Evolutionary conservation across 768 basidiomycete species (phyloP).

Genomic region (Sistotremastrum suecicum): DNA sequence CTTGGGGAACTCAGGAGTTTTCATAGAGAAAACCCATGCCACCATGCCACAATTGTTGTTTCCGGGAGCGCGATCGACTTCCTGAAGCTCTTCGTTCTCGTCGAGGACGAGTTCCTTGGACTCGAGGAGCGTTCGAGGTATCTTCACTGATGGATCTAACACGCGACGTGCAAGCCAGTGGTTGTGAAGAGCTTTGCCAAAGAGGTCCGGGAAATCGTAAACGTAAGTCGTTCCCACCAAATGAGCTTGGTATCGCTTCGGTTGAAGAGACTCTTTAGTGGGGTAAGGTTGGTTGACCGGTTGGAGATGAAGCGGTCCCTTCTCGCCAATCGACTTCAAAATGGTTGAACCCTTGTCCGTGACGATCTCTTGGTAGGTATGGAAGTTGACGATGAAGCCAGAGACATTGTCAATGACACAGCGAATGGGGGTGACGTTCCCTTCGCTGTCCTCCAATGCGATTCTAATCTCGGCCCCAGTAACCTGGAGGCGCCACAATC

Average conservation of each 20-base stretch:
- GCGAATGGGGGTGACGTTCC: conserved; percentile 90
- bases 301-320: conserved; percentile 91
- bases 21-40: conserved; percentile 87
- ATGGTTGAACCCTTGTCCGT: conserved; percentile 94
- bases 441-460: conserved; percentile 85
- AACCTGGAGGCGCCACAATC: conserved; percentile 95
- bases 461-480: conserved; percentile 97
- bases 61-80: conserved; percentile 85
- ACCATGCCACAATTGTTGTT: conserved; percentile 97
- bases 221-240: conserved; percentile 97
- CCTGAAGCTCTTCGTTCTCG: conserved; percentile 79
- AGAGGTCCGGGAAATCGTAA: conserved; percentile 98
- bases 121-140: conserved; percentile 69
- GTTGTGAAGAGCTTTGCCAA: conserved; percentile 91
- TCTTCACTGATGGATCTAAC: conserved; percentile 45
- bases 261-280: conserved; percentile 96
- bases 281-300: conserved; percentile 89
- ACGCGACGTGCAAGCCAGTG: conserved; percentile 70
- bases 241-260: conserved; percentile 98
- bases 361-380: conserved; percentile 94
- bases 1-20: conserved; percentile 81
- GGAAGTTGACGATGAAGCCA: conserved; percentile 97
- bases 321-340: conserved; percentile 95
- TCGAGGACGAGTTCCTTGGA: conserved; percentile 88
- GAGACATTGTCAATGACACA: conserved; percentile 98